Conservation (phyloP, 1,284 basidiomycete genomes). For the Ceratobasidium sp. region DNA sequence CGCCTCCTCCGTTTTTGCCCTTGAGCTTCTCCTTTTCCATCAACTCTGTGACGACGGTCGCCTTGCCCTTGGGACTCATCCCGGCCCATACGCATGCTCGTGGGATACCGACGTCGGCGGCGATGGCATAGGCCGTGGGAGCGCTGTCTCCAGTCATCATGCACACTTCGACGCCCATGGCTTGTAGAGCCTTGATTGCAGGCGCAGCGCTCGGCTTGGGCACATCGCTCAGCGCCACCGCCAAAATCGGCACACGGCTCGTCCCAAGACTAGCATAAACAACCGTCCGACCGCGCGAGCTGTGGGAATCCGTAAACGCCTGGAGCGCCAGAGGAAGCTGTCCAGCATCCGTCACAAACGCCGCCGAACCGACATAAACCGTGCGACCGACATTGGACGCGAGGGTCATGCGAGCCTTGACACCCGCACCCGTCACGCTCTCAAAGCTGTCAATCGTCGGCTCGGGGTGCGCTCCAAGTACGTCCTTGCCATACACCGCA, state of each 20-base stretch:
- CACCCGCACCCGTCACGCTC: conserved; percentile 88
- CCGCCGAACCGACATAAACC: conserved; percentile 78
- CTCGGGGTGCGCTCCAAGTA: conserved; percentile 60
- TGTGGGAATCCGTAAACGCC: conserved; percentile 75
- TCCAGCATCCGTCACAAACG: conserved; percentile 69
- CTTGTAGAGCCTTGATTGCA: conserved; percentile 80
- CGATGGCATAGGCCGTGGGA: conserved; percentile 85
- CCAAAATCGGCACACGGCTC: conserved; percentile 66
- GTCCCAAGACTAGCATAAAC: conserved; percentile 74
- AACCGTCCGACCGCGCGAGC: conserved; percentile 78
- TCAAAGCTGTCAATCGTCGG: conserved; percentile 70
- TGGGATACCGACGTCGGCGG: conserved; percentile 85
- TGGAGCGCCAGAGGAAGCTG: conserved; percentile 67
- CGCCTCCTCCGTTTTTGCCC: conserved; percentile 60
- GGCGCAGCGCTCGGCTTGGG: conserved; percentile 84
- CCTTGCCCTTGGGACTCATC: conserved; percentile 94
- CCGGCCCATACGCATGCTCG: conserved; percentile 84
- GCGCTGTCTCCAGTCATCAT: conserved; percentile 93
- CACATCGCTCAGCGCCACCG: conserved; percentile 83
- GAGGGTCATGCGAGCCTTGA: conserved; percentile 73
- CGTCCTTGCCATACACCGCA: conserved; percentile 79
- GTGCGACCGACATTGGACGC: conserved; percentile 54
- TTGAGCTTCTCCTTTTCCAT: conserved; percentile 67
- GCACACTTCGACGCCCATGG: conserved; percentile 89
- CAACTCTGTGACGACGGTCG: conserved; percentile 80